These are phyloP conservation scores for Penicillium flavigenum DNA, from an alignment of 495 filamentous ascomycete genomes.

Conservation along the genomic window DNA sequence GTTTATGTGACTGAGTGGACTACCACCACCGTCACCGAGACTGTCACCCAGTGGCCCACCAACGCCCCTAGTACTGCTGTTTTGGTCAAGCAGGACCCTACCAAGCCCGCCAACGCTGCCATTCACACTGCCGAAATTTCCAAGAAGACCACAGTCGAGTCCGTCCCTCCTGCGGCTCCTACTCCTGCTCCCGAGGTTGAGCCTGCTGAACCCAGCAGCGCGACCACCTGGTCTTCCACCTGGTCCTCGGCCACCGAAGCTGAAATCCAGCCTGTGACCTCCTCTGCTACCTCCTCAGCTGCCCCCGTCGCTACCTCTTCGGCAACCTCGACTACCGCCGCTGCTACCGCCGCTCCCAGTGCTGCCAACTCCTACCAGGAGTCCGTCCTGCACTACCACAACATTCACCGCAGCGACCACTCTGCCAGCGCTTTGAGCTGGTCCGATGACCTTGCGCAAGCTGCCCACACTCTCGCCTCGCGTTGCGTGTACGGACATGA, in stretches of 20 bases:
- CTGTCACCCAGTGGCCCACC: constrained; percentile 51
- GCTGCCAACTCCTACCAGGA: constrained; percentile 43
- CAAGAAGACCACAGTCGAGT: constrained; percentile 27
- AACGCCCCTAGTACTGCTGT: constrained; percentile 20
- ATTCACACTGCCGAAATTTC: constrained; percentile 12
- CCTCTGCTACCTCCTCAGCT: constrained; percentile 25
- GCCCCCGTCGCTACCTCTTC: constrained; percentile 28
- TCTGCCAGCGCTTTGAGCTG: constrained; percentile 63
- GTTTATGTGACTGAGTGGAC: constrained; percentile 55
- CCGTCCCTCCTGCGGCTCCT: constrained; percentile 13
- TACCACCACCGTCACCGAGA: constrained; percentile 59
- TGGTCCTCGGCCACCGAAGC: background rate
- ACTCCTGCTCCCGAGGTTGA: constrained; percentile 13
- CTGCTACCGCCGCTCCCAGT: constrained; percentile 19
- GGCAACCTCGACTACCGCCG: constrained; percentile 20
- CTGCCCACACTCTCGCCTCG: constrained; percentile 52
- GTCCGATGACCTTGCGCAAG: constrained; percentile 59
- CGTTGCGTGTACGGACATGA: constrained; percentile 74
- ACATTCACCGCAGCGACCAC: constrained; percentile 83
- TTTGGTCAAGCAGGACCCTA: constrained; percentile 11
- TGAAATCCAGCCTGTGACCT: constrained; percentile 22
- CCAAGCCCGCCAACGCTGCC: constrained; percentile 15
- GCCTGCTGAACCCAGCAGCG: constrained; percentile 20
- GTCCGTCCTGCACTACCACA: constrained; percentile 69
- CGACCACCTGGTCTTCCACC: constrained; percentile 15